Base-by-base conservation (phyloP, 2,329 filamentous ascomycete genomes). In the Fusarium illudens region DNA sequence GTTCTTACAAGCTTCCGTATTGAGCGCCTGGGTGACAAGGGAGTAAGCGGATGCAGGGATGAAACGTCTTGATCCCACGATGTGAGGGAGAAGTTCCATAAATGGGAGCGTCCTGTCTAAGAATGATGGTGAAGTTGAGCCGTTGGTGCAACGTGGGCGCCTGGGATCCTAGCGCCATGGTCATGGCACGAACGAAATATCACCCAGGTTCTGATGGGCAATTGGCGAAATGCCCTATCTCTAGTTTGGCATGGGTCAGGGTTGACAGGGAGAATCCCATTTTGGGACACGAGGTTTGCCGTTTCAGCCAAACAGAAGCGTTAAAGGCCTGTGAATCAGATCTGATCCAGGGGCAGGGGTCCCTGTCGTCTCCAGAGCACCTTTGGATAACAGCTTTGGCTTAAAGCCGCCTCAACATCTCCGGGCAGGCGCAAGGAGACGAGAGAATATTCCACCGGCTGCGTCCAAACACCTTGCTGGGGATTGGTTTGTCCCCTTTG, bases 281-380 rank as follows among this genome's bases (percentile, higher is more conserved):
- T 75, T 77, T 67, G 51, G 76, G 73, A 77, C 75, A 78, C 75
- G 76, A 78, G 74, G 50, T 73, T 70, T 61, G 53, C 54, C 19
- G 57, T 68, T 65, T 67, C 60, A 67, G 37, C 72, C 71, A 74
- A 70, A 66, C 64, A 70, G 64, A 71, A 64, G 61, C 37, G 57
- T 49, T 34, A 65, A 56, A 37, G 55, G 57, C 60, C 54, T 66
- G 58, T 62, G 56, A 53, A 62, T 64, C 64, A 71, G 73, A 75
- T 75, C 71, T 71, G 55, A 56, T 58, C 37, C 42, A 65, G 48
- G 62, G 62, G 37, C 51, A 62, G 46, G 64, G 68, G 64, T 25
- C 61, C 64, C 48, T 69, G 56, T 29, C 22, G 27, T 10, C 29
- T 50, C 6, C 48, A 39, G 9, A 25, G 25, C 11, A 39, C 27